Conservation (phyloP, 768 basidiomycete species). For the Collybia nuda region DNA sequence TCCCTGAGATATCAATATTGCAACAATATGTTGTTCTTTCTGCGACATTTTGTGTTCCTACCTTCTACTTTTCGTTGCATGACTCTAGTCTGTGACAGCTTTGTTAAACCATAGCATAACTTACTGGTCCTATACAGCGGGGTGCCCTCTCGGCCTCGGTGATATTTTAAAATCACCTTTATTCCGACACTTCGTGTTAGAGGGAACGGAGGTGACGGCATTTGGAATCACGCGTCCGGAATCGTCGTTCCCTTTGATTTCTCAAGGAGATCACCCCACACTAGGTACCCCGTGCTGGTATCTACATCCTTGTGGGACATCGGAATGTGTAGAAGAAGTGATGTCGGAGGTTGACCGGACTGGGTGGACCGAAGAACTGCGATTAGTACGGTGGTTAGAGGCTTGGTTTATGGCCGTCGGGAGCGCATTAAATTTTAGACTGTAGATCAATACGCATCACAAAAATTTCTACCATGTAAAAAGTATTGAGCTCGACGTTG, state of each 20-base stretch:
- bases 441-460: conserved; percentile 1
- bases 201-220: conserved; percentile 42
- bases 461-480: too few relatives aligned
- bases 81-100: conserved; percentile 57
- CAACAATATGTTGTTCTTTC: conserved; percentile 76
- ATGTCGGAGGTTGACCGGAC: conserved; percentile 44
- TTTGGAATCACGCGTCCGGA: conserved; percentile 53
- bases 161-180: conserved; percentile 59
- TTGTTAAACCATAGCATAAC: not conserved
- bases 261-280: conserved; percentile 86
- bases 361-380: conserved; percentile 27
- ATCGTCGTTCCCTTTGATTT: conserved; percentile 71
- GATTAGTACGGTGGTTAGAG: conserved; percentile 56
- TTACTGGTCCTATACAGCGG: conserved; percentile 44
- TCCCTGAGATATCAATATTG: conserved; percentile 38
- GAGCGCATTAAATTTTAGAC: conserved; percentile 55
- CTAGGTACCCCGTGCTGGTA: conserved; percentile 79
- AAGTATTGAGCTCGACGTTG: too few relatives aligned
- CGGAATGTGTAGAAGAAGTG: conserved; percentile 65
- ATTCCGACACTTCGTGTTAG: conserved; percentile 50
- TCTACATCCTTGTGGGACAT: conserved; percentile 85
- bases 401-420: conserved; percentile 79
- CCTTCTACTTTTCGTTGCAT: conserved; percentile 78
- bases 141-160: conserved; percentile 56
- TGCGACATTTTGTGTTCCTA: conserved; percentile 76